Evolutionary conservation across 2,329 filamentous ascomycete species (phyloP).

Genomic region (Penicillium corylophilum): DNA sequence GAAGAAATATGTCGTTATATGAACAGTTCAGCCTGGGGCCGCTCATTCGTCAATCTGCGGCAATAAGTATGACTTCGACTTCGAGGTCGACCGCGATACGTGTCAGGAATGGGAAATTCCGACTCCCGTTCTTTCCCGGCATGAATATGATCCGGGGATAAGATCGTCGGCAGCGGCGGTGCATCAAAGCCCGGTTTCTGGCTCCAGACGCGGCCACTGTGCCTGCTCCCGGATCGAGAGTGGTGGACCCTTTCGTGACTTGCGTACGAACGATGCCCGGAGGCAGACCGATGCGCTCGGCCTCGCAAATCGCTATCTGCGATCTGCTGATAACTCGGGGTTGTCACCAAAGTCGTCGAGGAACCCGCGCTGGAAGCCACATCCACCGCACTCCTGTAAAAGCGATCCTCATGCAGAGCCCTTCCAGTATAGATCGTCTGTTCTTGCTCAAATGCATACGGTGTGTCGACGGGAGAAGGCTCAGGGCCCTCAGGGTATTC

Average conservation of each 20-base stretch:
- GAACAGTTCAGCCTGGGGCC: conserved; percentile 10
- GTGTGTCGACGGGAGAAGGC: not conserved
- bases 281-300: conserved; percentile 11
- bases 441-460: not conserved
- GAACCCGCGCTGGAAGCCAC: conserved; percentile 1
- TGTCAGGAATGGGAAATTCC: conserved; percentile 8
- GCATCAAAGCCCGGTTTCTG: conserved; percentile 17
- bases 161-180: conserved; percentile 22
- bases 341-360: conserved; percentile 4
- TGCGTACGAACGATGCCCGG: conserved; percentile 8
- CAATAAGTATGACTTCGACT: conserved; percentile 26
- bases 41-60: conserved; percentile 19
- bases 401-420: conserved; percentile 11
- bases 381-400: conserved; percentile 7
- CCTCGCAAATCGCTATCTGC: not conserved
- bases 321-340: conserved; percentile 2
- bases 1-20: conserved; percentile 16
- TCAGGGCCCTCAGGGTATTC: conserved; percentile 13
- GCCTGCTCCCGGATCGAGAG: conserved; percentile 18
- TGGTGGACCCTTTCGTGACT: not conserved
- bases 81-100: conserved; percentile 23
- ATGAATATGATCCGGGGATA: conserved; percentile 16
- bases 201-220: conserved; percentile 14
- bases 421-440: conserved; percentile 3
- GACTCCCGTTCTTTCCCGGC: conserved; percentile 1